Evolutionary conservation across 805 yeast species (phyloP).

Genomic region (Monosporozyma aquatica): DNA sequence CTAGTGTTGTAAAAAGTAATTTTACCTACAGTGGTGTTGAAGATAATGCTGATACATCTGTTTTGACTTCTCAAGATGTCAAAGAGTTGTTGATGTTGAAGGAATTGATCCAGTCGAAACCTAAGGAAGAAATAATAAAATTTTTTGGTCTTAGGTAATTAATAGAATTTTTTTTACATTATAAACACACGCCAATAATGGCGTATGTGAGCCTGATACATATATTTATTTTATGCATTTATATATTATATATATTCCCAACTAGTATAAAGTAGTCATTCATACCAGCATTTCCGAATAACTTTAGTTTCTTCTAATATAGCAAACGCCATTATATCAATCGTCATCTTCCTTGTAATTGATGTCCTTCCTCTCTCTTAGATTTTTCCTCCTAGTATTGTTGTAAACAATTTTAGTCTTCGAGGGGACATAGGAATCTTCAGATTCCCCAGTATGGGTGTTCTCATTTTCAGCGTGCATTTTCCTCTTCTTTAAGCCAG

Average conservation of each 20-base stretch:
- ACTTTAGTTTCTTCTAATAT: neutral
- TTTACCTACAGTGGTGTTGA: no score
- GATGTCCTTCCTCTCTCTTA: conserved; percentile 28
- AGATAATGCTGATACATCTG: neutral
- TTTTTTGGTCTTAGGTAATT: conserved; percentile 37
- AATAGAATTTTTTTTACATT: no score
- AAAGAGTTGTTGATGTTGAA: conserved; percentile 47
- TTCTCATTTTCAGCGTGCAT: conserved; percentile 5
- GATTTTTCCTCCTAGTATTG: conserved; percentile 33
- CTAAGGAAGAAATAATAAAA: conserved; percentile 52
- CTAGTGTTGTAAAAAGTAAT: no score
- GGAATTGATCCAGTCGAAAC: conserved; percentile 56
- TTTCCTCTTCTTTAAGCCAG: conserved; percentile 5
- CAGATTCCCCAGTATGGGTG: conserved; percentile 16
- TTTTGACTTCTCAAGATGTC: conserved; percentile 32
- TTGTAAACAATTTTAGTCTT: conserved; percentile 7
- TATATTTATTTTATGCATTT: conserved; percentile 1
- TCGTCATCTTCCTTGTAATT: conserved; percentile 31
- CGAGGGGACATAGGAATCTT: conserved; percentile 17
- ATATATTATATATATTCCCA: neutral
- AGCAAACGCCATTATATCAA: no score
- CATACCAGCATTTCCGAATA: neutral
- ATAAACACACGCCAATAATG: no score
- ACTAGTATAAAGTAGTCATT: neutral
- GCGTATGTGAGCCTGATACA: neutral